A percentile compares a stretch with the other conserved stretches of the same genome.
Conservation (phyloP, 2,329 filamentous ascomycete species). For the Didymosphaeria variabile region DNA sequence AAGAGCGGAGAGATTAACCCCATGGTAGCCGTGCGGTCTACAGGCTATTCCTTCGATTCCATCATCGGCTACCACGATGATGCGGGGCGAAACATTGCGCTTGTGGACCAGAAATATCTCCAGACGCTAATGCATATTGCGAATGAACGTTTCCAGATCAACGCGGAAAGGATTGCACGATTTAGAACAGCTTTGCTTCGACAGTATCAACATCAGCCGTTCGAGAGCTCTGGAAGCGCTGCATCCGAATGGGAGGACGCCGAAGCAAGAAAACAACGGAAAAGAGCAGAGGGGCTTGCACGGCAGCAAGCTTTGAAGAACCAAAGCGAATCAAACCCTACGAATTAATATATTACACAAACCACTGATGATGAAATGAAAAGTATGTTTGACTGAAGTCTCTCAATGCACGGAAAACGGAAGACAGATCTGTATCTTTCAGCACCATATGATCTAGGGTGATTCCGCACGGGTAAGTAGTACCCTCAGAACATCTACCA, state of each 20-base stretch:
- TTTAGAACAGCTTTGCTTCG: conserved; percentile 65
- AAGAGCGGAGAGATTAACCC: conserved; percentile 62
- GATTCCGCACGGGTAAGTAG: too few species aligned
- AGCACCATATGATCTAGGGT: background rate
- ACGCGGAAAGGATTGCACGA: conserved; percentile 71
- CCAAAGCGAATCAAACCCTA: background rate
- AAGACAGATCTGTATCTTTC: background rate
- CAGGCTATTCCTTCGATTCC: conserved; percentile 82
- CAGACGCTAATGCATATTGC: conserved; percentile 72
- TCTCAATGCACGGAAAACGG: background rate
- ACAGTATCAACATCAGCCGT: conserved; percentile 21
- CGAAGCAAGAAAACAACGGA: conserved; percentile 49
- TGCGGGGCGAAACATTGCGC: conserved; percentile 51
- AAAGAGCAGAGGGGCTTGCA: conserved; percentile 58
- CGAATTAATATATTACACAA: background rate
- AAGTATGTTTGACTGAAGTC: conserved; percentile 1
- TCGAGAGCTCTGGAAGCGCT: background rate
- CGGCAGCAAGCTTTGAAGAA: conserved; percentile 54
- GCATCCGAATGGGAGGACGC: conserved; percentile 53
- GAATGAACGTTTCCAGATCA: conserved; percentile 78
- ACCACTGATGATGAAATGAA: background rate
- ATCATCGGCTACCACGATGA: conserved; percentile 70
- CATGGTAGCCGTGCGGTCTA: conserved; percentile 85
- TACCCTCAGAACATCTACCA: too few species aligned
- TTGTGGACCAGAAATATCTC: conserved; percentile 74